These are phyloP conservation scores for Candida sanyiensis DNA, from an alignment of 805 yeast species.

Conservation along the genomic window DNA sequence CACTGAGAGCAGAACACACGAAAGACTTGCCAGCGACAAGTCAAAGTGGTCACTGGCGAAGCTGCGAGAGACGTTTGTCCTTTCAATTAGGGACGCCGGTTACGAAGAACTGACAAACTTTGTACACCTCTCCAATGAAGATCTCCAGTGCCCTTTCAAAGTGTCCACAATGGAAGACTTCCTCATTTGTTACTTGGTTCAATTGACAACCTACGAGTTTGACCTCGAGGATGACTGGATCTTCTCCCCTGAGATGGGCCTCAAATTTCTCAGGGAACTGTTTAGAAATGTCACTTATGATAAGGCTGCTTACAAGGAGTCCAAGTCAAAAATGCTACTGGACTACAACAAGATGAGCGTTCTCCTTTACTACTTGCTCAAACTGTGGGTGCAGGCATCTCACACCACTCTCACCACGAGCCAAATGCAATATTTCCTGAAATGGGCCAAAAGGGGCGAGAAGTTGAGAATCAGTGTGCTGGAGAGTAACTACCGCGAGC, in stretches of 20 bases:
- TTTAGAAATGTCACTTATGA: slow-evolving; percentile 14
- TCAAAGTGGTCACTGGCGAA: slow-evolving; percentile 1
- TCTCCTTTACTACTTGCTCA: slow-evolving; percentile 11
- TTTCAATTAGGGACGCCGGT: slow-evolving; percentile 6
- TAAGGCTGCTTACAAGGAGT: slow-evolving; percentile 8
- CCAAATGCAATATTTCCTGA: slow-evolving; percentile 1
- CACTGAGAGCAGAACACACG: not conserved
- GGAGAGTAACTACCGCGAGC: not conserved
- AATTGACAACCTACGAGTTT: slow-evolving; percentile 16
- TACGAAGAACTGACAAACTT: slow-evolving; percentile 17
- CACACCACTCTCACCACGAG: not conserved
- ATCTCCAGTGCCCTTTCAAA: slow-evolving; percentile 9
- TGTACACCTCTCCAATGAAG: slow-evolving; percentile 10
- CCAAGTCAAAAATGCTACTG: slow-evolving; percentile 4
- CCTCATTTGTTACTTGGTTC: slow-evolving; percentile 11
- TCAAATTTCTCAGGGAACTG: slow-evolving; percentile 7
- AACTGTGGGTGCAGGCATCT: slow-evolving; percentile 15
- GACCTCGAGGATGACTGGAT: slow-evolving; percentile 10
- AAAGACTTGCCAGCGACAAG: not conserved
- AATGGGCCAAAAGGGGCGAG: slow-evolving; percentile 15
- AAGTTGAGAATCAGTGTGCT: not conserved
- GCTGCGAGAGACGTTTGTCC: not conserved
- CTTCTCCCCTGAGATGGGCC: not conserved
- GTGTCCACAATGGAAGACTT: slow-evolving; percentile 6
- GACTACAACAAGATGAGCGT: slow-evolving; percentile 16